Conservation (phyloP, 2,329 filamentous ascomycete genomes). For the Cladophialophora chaetospira region DNA sequence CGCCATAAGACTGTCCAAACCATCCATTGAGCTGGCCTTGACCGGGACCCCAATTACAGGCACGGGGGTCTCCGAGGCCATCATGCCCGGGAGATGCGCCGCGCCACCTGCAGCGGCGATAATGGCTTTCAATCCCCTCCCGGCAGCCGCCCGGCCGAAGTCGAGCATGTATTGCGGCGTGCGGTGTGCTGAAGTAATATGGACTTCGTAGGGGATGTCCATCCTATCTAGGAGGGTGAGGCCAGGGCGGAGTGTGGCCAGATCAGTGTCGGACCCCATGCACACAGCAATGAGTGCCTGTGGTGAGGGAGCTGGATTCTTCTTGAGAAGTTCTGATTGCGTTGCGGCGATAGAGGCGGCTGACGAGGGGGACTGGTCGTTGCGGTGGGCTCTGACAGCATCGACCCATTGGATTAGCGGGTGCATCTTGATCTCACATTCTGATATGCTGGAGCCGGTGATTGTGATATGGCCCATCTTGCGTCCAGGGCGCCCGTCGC, state of each 20-base stretch:
- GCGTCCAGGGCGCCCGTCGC: slow-evolving; percentile 75
- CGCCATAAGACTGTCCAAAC: slow-evolving; percentile 64
- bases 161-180: slow-evolving; percentile 66
- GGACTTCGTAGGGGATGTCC: slow-evolving; percentile 37
- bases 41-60: slow-evolving; percentile 74
- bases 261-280: slow-evolving; percentile 51
- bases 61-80: slow-evolving; percentile 65
- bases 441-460: slow-evolving; percentile 66
- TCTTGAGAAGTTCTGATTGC: slow-evolving; percentile 20
- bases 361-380: slow-evolving; percentile 36
- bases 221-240: slow-evolving; percentile 37
- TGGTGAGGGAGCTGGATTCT: slow-evolving; percentile 25
- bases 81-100: slow-evolving; percentile 68
- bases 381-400: slow-evolving; percentile 71
- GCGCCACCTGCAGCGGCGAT: slow-evolving; percentile 72
- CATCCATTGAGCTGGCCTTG: slow-evolving; percentile 67
- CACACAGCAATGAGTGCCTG: slow-evolving; percentile 47
- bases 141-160: slow-evolving; percentile 62
- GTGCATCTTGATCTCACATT: slow-evolving; percentile 68
- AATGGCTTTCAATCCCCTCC: slow-evolving; percentile 64
- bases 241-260: slow-evolving; percentile 36
- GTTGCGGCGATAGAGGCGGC: slow-evolving; percentile 21
- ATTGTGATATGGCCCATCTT: slow-evolving; percentile 96
- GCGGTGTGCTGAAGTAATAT: slow-evolving; percentile 55
- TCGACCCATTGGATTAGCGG: slow-evolving; percentile 77